phyloP scores from a whole-genome alignment of 495 filamentous ascomycete species.

The Xanthoparmelia taractica region DNA sequence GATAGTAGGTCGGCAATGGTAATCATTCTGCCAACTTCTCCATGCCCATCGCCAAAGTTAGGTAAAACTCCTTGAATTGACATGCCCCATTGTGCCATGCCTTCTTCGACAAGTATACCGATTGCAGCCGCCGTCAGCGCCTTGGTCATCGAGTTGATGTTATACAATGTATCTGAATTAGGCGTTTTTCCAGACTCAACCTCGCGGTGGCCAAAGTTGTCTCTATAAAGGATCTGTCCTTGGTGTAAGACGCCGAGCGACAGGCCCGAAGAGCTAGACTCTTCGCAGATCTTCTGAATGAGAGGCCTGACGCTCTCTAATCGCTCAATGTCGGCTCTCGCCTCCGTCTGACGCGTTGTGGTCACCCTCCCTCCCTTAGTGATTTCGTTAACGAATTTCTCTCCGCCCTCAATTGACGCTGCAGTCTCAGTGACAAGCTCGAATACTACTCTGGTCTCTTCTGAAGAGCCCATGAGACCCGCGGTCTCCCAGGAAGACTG shows the following conservation, averaged over 20 bases:
- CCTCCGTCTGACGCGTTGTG: neutral
- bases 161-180: slow-evolving; percentile 31
- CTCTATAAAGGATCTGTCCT: slow-evolving; percentile 21
- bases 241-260: slow-evolving; percentile 29
- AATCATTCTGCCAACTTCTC: slow-evolving; percentile 9
- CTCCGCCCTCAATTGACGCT: neutral
- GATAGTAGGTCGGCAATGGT: slow-evolving; percentile 3
- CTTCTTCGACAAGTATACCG: slow-evolving; percentile 32
- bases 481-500: neutral
- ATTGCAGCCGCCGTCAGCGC: slow-evolving; percentile 32
- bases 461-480: neutral
- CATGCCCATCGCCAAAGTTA: slow-evolving; percentile 4
- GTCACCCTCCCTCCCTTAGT: neutral
- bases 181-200: slow-evolving; percentile 9
- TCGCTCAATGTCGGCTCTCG: neutral
- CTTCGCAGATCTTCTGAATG: slow-evolving; percentile 5
- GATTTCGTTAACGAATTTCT: neutral
- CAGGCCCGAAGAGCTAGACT: slow-evolving; percentile 6
- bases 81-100: slow-evolving; percentile 24
- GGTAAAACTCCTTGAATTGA: slow-evolving; percentile 26
- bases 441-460: neutral
- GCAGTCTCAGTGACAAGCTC: neutral
- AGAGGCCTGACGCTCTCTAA: slow-evolving; percentile 3
- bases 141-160: slow-evolving; percentile 37
- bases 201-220: slow-evolving; percentile 29